These are phyloP conservation scores for Pisolithus orientalis DNA, from an alignment of 768 basidiomycete genomes.

Conservation along the genomic window DNA sequence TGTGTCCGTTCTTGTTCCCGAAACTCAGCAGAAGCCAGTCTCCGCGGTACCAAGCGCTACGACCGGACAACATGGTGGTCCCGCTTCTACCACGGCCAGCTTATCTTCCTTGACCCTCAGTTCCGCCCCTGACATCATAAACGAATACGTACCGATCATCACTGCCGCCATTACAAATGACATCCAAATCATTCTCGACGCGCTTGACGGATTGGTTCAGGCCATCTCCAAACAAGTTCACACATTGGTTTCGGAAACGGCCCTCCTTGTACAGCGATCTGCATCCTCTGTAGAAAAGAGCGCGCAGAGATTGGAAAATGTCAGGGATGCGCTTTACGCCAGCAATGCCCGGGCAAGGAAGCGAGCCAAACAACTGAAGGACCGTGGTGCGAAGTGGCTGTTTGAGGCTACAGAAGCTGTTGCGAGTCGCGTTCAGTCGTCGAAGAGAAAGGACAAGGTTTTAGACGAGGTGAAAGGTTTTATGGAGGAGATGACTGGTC, in stretches of 20 bases:
- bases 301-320: constrained; percentile 31
- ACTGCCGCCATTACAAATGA: constrained; percentile 44
- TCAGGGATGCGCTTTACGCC: constrained; percentile 37
- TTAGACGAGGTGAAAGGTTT: constrained; percentile 23
- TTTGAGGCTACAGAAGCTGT: constrained; percentile 38
- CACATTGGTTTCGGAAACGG: constrained; percentile 25
- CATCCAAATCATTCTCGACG: constrained; percentile 50
- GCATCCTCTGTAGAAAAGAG: constrained; percentile 28
- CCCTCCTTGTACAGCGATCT: constrained; percentile 39
- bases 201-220: constrained; percentile 50
- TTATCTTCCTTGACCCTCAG: constrained; percentile 29
- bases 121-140: constrained; percentile 44
- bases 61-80: constrained; percentile 4
- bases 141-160: constrained; percentile 39
- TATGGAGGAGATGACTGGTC: constrained; percentile 22
- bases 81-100: constrained; percentile 9
- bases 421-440: constrained; percentile 34
- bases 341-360: constrained; percentile 48
- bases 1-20: constrained; percentile 17
- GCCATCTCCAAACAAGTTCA: constrained; percentile 43
- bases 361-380: constrained; percentile 48
- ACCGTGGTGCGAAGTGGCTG: constrained; percentile 42
- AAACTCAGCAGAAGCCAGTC: constrained; percentile 23
- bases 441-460: constrained; percentile 36
- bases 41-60: constrained; percentile 20